Evolutionary conservation across 2,329 filamentous ascomycete species (phyloP).

Genomic region (Escovopsis sp.): DNA sequence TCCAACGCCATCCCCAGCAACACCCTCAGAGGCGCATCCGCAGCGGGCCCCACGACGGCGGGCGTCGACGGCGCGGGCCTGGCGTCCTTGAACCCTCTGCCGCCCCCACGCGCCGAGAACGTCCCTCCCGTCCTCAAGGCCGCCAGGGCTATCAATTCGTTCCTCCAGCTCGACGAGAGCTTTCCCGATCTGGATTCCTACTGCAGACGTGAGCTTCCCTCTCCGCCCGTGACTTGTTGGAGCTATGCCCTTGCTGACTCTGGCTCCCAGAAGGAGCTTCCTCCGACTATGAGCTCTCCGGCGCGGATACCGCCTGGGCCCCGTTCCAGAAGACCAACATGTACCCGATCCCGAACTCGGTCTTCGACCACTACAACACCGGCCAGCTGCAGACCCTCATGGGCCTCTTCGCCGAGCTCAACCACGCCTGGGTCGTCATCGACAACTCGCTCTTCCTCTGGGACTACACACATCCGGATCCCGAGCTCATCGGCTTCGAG

Average conservation of each 20-base stretch:
- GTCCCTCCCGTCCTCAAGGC: constrained; percentile 63
- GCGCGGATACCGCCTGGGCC: constrained; percentile 54
- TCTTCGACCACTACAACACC: constrained; percentile 84
- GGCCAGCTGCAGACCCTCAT: constrained; percentile 81
- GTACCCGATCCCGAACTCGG: constrained; percentile 79
- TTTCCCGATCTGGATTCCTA: constrained; percentile 87
- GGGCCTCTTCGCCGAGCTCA: constrained; percentile 87
- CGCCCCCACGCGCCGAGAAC: constrained; percentile 29
- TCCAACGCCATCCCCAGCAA: too few relatives aligned
- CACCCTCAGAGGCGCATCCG: too few relatives aligned
- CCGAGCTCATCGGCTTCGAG: constrained; percentile 82
- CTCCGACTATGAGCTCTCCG: constrained; percentile 75
- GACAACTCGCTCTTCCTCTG: constrained; percentile 94
- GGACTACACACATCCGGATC: constrained; percentile 91
- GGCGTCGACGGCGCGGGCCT: constrained; percentile 14
- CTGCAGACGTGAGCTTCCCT: constrained; percentile 55
- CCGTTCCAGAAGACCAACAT: constrained; percentile 79
- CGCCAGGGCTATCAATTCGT: constrained; percentile 67
- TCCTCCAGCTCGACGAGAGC: constrained; percentile 57
- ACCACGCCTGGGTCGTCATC: constrained; percentile 89
- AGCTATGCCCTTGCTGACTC: constrained; percentile 11
- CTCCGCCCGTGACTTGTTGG: not conserved
- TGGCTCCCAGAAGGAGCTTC: constrained; percentile 58
- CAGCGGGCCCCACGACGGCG: constrained; percentile 1
- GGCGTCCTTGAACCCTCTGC: constrained; percentile 18